Conservation (phyloP, 2,329 filamentous ascomycete species). For the Hortaea werneckii region DNA sequence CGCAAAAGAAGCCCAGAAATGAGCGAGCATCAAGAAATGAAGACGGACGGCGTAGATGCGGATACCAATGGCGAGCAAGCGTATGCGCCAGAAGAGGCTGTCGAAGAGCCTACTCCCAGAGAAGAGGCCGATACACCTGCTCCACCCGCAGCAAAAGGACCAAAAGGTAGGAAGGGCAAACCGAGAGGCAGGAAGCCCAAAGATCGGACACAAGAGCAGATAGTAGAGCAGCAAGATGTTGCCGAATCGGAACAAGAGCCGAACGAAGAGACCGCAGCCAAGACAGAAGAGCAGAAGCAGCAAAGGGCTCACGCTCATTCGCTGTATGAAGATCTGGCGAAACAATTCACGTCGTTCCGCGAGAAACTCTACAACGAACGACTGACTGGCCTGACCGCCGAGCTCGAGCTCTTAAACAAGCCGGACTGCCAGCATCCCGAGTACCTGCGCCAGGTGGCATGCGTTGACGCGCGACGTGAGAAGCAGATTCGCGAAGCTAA, state of each 20-base stretch:
- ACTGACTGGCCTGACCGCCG: slow-evolving; percentile 65
- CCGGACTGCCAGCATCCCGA: slow-evolving; percentile 69
- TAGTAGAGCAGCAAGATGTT: slow-evolving; percentile 9
- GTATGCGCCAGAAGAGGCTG: slow-evolving; percentile 33
- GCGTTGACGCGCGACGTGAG: slow-evolving; percentile 70
- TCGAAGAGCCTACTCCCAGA: slow-evolving; percentile 14
- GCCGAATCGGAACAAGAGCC: slow-evolving; percentile 10
- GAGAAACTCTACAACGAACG: slow-evolving; percentile 85
- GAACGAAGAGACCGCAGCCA: slow-evolving; percentile 26
- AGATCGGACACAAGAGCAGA: slow-evolving; percentile 20
- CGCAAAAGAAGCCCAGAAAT: slow-evolving; percentile 23
- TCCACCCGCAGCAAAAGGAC: slow-evolving; percentile 20
- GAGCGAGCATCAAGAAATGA: slow-evolving; percentile 5
- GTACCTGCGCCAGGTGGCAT: slow-evolving; percentile 80
- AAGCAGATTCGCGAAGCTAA: slow-evolving; percentile 70
- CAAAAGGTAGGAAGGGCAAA: slow-evolving; percentile 37
- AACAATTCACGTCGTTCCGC: slow-evolving; percentile 76
- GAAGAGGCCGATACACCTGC: slow-evolving; percentile 19
- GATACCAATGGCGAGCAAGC: slow-evolving; percentile 25
- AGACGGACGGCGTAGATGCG: slow-evolving; percentile 23
- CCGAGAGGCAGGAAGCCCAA: slow-evolving; percentile 34
- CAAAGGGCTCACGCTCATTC: slow-evolving; percentile 20
- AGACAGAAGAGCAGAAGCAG: slow-evolving; percentile 44
- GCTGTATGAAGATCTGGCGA: slow-evolving; percentile 62
- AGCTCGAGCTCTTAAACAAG: slow-evolving; percentile 50